Evolutionary conservation across 257 asterid genomes (phyloP).

Genomic region (Solanum gracilifrons): DNA sequence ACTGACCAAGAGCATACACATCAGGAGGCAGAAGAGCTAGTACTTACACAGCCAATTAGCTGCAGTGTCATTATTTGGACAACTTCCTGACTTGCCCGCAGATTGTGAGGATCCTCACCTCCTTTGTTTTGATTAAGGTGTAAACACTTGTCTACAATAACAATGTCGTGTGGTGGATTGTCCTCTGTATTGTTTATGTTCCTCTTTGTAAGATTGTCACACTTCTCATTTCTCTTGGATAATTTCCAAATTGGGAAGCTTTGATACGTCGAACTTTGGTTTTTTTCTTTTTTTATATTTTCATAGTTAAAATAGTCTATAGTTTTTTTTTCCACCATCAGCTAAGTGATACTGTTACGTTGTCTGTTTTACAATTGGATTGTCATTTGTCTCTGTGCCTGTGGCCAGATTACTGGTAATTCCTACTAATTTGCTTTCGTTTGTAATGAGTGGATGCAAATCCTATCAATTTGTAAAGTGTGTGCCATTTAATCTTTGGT

Average conservation of each 20-base stretch:
- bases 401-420: not conserved
- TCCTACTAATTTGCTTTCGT: not conserved
- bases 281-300: not conserved
- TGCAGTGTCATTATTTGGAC: constrained; percentile 2
- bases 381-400: not conserved
- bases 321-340: not conserved
- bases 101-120: not conserved
- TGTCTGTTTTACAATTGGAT: not conserved
- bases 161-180: constrained; percentile 4
- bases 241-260: constrained; percentile 1
- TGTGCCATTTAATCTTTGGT: not conserved
- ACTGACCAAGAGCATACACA: not conserved
- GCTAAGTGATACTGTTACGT: not conserved
- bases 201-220: not conserved
- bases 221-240: not conserved
- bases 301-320: not conserved
- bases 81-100: constrained; percentile 2
- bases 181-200: not conserved
- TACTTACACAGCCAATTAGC: not conserved
- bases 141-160: constrained; percentile 11
- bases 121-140: constrained; percentile 1
- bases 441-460: not conserved
- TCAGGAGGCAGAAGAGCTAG: not conserved
- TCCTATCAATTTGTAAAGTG: not conserved
- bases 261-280: not conserved